A percentile compares a stretch with the other conserved stretches of the same genome.
Conservation (phyloP, 2,329 filamentous ascomycete species). For the Gaeumannomyces tritici region DNA sequence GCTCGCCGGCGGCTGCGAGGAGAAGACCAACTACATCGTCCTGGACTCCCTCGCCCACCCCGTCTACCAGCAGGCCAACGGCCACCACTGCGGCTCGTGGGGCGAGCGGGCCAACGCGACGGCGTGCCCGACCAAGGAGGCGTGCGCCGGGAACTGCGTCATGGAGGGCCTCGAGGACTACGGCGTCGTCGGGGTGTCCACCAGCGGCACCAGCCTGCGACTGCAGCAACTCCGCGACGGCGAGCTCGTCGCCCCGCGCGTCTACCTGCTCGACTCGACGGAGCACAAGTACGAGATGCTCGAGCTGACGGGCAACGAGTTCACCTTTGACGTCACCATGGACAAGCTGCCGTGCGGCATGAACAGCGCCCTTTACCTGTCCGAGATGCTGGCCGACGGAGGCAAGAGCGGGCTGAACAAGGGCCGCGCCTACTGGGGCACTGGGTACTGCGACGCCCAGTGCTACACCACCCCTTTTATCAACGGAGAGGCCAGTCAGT, state of each 20-base stretch:
- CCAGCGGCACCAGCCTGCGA: slow-evolving; percentile 4
- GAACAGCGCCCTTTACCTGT: slow-evolving; percentile 55
- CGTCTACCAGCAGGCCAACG: slow-evolving; percentile 5
- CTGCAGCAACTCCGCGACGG: slow-evolving; percentile 8
- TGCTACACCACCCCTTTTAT: slow-evolving; percentile 42
- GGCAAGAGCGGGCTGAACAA: slow-evolving; percentile 43
- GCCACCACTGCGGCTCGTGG: slow-evolving; percentile 3
- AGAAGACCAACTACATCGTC: slow-evolving; percentile 37
- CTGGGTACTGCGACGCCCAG: slow-evolving; percentile 55
- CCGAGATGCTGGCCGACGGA: slow-evolving; percentile 47
- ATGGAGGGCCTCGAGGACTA: slow-evolving; percentile 9
- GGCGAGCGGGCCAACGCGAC: slow-evolving; percentile 5
- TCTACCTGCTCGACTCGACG: slow-evolving; percentile 44
- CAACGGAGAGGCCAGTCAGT: slow-evolving; percentile 30
- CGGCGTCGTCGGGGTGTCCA: slow-evolving; percentile 4
- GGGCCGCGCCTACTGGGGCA: slow-evolving; percentile 50
- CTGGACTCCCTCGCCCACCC: slow-evolving; percentile 27
- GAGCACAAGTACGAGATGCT: slow-evolving; percentile 47
- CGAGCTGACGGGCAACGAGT: slow-evolving; percentile 46
- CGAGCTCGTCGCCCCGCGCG: slow-evolving; percentile 24
- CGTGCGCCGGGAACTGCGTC: slow-evolving; percentile 9
- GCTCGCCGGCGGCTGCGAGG: slow-evolving; percentile 33
- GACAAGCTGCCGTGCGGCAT: slow-evolving; percentile 52
- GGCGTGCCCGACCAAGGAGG: slow-evolving; percentile 7
- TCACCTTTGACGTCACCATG: slow-evolving; percentile 54